Percentiles rank a stretch among this genome's conserved stretches.
Conservation (phyloP, 2,329 filamentous ascomycete species). For the Bipolaris cookei region DNA sequence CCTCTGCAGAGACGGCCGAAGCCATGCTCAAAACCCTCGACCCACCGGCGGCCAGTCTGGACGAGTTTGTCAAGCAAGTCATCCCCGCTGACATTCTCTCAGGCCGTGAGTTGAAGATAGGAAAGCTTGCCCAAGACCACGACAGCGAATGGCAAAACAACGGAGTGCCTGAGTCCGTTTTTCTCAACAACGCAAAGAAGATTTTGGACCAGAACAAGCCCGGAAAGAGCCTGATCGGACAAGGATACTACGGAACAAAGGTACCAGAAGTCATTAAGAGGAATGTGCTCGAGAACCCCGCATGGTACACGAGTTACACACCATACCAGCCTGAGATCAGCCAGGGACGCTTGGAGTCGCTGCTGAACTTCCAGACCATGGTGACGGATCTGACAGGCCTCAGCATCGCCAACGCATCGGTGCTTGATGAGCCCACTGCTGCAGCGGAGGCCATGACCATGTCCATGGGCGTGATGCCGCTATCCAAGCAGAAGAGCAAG, state of each 20-base stretch:
- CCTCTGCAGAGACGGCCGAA: conserved; percentile 70
- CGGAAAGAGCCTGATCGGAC: conserved; percentile 76
- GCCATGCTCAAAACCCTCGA: conserved; percentile 82
- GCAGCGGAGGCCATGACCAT: conserved; percentile 96
- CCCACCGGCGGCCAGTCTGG: conserved; percentile 73
- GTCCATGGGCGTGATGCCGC: conserved; percentile 76
- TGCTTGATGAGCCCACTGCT: conserved; percentile 89
- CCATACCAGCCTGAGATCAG: conserved; percentile 98
- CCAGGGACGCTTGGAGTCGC: conserved; percentile 87
- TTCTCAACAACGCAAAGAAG: conserved; percentile 60
- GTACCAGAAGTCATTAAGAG: conserved; percentile 90
- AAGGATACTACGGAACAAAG: conserved; percentile 86
- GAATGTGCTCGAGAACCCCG: conserved; percentile 90
- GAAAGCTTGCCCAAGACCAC: conserved; percentile 47
- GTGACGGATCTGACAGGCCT: conserved; percentile 86
- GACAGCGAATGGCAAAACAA: conserved; percentile 49
- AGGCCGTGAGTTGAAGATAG: conserved; percentile 65
- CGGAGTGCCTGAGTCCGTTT: conserved; percentile 63
- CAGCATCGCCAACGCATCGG: conserved; percentile 86
- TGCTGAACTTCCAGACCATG: conserved; percentile 95
- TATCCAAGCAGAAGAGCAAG: conserved; percentile 72
- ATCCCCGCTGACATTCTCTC: conserved; percentile 81
- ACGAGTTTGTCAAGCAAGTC: conserved; percentile 85
- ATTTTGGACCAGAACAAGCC: conserved; percentile 68
- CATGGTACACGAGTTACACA: conserved; percentile 98